Evolutionary conservation across 2,329 filamentous ascomycete species (phyloP), one percentile per base, ranked within the genome.

Genomic region (Apiospora koreana): DNA sequence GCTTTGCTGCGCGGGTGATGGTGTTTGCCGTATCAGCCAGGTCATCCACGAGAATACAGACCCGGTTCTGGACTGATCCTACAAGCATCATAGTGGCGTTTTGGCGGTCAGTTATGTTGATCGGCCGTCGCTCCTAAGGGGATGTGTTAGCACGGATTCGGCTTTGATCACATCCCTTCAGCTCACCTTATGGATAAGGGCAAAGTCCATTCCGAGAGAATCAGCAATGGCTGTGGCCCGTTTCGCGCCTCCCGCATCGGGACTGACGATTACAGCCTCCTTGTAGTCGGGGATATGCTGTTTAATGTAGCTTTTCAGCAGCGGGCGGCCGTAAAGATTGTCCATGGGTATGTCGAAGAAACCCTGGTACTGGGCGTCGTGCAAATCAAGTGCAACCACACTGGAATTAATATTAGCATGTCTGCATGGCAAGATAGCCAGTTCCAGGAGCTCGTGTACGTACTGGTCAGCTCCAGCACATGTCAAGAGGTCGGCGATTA

Each of bases 301-400:
- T 79, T 94, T 91, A 76, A 92, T 92, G 78, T 92, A 92, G 72
- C 87, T 87, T 79, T 91, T 89, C 69, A 92, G 85, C 67, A 95
- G 84, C 67, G 93, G 91, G 76, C 93, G 91, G 70, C 92, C 95
- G 83, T 98, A 98, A 23, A 99, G 87, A 80, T 99, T 99, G 84
- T 99, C 96, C 70, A 99, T 96, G 2, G 96, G 96, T 71, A 98
- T 97, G 79, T 99, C 95, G 79, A 99, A 98, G 86, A 98, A 99
- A 69, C 96, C 96, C 82, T 99, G 96, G 79, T 98, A 98, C 82
- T 99, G 94, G 54, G 94, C 93, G 81, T 98, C 95, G 80, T 96
- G 94, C 68, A 99, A 88, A 79, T 99, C 96, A 93, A 99, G 97
- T 42, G 95, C 98, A 80, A 98, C 98, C 79, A 97, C 92, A 71